Base-by-base conservation (phyloP, 2,329 filamentous ascomycete genomes). In the Xylariaceae sp. region DNA sequence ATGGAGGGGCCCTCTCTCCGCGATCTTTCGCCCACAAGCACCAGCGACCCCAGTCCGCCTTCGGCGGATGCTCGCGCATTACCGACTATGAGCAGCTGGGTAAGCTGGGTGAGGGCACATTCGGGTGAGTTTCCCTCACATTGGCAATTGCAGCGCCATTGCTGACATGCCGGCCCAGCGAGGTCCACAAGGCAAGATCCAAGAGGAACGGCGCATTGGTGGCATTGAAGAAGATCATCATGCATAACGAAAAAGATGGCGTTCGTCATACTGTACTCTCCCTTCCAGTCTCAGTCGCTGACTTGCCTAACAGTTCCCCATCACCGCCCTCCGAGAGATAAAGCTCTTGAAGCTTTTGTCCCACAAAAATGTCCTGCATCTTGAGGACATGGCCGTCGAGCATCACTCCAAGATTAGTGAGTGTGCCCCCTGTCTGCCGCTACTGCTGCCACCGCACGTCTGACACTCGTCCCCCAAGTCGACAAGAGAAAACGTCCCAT, bases 231-330 rank as follows among this genome's bases (percentile, higher is more conserved):
- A 97, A 97, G 78, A 99, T 99, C 58, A 83, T 99, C 58, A 96
- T 97, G 89, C 94, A 97, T 68, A 95, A 97, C 68, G 94, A 99
- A 74, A 97, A 96, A 68, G 94, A 99, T 70, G 94, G 94, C 44
- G 85, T 89, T 71, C 61, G 83, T 72, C 39, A 31, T 39, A 19
- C 42, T 33, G 36, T 12, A 11, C 40, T 44, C 18, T 27, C 18
- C 15, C 44, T 31, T 32, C 12, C 36, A 17, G 47, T 50, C 33
- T 14, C 47, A 14, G 40, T 45, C 44, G 46, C 56, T 61, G 54
- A 60, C 57, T 12, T 42, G 7, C 27, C 45, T 36, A 45, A 56
- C 55, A 89, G 75, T 99, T 99, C 61, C 94, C 94, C n/a, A 99
- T 99, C 56, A 99, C 94, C 1, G 92, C 94, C 6, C 80, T 99